These are phyloP conservation scores for Cornus controversa DNA, from an alignment of 148 eudicot species.

Conservation along the genomic window DNA sequence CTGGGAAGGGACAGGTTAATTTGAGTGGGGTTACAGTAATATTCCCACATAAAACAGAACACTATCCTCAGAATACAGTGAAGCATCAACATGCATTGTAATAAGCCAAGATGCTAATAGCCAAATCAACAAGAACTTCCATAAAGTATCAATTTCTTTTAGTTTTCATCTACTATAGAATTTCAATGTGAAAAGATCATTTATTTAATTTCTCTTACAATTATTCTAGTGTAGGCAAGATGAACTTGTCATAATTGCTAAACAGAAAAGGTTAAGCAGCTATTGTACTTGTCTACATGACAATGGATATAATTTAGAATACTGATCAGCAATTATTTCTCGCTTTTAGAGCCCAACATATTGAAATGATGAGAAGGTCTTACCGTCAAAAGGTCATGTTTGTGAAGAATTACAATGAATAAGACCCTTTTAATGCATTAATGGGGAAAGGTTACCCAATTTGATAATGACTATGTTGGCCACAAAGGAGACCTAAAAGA, in stretches of 20 bases:
- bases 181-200: background rate
- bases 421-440: slow-evolving; percentile 22
- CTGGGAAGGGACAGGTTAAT: no score
- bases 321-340: slow-evolving; percentile 3
- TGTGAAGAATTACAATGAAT: slow-evolving; percentile 1
- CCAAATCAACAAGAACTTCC: background rate
- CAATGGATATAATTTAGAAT: slow-evolving; percentile 8
- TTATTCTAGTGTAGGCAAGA: slow-evolving; percentile 10
- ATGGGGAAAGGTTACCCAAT: slow-evolving; percentile 31
- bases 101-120: background rate
- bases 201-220: background rate
- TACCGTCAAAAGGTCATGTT: slow-evolving; percentile 2
- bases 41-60: background rate
- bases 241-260: slow-evolving; percentile 11
- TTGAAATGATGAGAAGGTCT: slow-evolving; percentile 8
- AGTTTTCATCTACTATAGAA: background rate
- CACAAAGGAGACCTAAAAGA: slow-evolving; percentile 71
- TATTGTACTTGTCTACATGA: background rate
- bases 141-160: background rate
- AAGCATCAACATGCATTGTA: background rate
- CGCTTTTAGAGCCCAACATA: slow-evolving; percentile 22
- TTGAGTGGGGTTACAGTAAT: no score
- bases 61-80: background rate
- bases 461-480: slow-evolving; percentile 54
- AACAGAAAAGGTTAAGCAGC: slow-evolving; percentile 8